Percentiles rank a stretch among this genome's conserved stretches.
Evolutionary conservation across 2,329 filamentous ascomycete species (phyloP).

Genomic region (Amauroascus niger): DNA sequence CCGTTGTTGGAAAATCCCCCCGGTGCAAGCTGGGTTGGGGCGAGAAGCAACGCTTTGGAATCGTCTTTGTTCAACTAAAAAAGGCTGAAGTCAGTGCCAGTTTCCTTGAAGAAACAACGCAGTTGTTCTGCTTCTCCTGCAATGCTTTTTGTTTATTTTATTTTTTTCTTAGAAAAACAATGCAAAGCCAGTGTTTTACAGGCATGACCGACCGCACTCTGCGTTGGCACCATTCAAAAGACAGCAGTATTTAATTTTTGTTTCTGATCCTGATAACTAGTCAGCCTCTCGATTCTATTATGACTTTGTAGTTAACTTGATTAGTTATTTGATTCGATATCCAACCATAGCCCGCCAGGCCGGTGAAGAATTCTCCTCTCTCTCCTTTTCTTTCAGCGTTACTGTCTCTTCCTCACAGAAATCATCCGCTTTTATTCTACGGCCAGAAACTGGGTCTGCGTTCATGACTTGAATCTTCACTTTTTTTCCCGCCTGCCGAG

Average conservation of each 20-base stretch:
- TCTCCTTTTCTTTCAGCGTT: not conserved
- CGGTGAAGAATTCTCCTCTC: not conserved
- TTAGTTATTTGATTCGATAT: too few species aligned
- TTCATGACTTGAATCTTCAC: conserved; percentile 1
- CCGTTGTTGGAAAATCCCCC: not conserved
- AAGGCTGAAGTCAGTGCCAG: too few species aligned
- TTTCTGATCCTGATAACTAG: not conserved
- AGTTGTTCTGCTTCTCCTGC: too few species aligned
- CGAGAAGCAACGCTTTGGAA: too few species aligned
- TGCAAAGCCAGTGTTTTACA: not conserved
- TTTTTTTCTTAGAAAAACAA: not conserved
- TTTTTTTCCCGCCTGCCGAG: conserved; percentile 17
- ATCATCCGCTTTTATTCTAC: not conserved
- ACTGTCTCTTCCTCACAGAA: not conserved
- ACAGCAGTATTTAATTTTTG: not conserved
- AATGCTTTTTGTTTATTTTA: too few species aligned
- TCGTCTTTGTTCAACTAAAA: not conserved
- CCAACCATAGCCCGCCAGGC: not conserved
- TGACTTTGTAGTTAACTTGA: too few species aligned
- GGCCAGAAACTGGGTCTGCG: not conserved
- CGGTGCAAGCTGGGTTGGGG: too few species aligned
- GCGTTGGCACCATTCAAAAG: conserved; percentile 2
- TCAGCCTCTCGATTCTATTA: too few species aligned
- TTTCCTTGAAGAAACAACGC: too few species aligned
- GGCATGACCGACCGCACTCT: not conserved